Evolutionary conservation across 192 early-diverging fungal species (phyloP), one percentile per base, ranked within the genome.

Genomic region (Haplosporangium gracile): DNA sequence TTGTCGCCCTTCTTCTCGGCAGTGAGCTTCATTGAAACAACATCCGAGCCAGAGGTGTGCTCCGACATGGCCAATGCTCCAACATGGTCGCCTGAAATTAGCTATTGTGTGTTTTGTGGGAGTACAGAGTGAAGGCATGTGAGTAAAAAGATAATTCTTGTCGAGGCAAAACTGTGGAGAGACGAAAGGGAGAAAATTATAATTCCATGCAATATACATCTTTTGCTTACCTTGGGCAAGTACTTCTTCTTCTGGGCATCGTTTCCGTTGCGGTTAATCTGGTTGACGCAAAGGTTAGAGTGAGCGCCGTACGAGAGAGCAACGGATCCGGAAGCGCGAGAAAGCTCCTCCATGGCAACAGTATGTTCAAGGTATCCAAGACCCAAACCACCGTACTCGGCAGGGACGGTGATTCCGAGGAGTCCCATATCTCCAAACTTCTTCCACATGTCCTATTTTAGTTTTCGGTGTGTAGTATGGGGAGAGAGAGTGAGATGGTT

Each of bases 231-330:
- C 88, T 94, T 92, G 26, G 98, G 97, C 81, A 99, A 86, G 77
- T 99, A 98, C 87, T 97, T 98, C 81, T 89, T 77, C 88, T 97
- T 97, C 80, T 99, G 98, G 29, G 85, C 91, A 34, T 93, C 93
- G 72, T 93, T 98, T 57, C 96, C 98, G 88, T 99, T 96, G 69
- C 97, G 92, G 36, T 94, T 95, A 68, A 99, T 97, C 89, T 99
- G 98, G 91, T 99, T 99, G 49, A 99, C 97, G 82, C 97, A 98
- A 34, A 98, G 87, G 88, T 99, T 99, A n/a, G 96, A 97, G 86
- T 99, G 98, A 13, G 98, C 98, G 72, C 97, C 98, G 87, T 99
- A 99, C 77, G 94, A 95, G 60, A 99, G 89, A 9, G 96, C 98
- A 29, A 99, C 97, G 0, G 96, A 93, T 7, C 96, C 98, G 26